These are phyloP conservation scores for Pseudopithomyces chartarum DNA, from an alignment of 2,329 filamentous ascomycete species.

Conservation along the genomic window DNA sequence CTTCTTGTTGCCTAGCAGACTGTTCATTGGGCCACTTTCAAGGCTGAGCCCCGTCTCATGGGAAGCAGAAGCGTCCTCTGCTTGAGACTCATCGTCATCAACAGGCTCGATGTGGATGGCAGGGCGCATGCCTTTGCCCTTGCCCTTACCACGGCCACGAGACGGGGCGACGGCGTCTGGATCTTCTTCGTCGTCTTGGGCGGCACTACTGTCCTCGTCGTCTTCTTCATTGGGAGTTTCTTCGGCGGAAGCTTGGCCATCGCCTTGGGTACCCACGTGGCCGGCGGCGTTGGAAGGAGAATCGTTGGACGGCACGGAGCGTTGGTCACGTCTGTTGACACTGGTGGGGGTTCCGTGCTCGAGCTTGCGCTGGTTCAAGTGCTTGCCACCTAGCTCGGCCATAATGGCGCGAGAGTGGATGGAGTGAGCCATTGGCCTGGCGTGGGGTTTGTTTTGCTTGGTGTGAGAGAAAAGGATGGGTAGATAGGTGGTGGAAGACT, in stretches of 20 bases:
- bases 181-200: constrained; percentile 41
- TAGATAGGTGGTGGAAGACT: background rate
- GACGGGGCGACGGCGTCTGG: constrained; percentile 41
- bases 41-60: constrained; percentile 35
- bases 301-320: constrained; percentile 22
- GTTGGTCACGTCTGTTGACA: constrained; percentile 28
- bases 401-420: constrained; percentile 27
- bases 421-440: constrained; percentile 33
- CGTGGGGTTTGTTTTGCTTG: constrained; percentile 8
- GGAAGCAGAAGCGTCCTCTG: constrained; percentile 34
- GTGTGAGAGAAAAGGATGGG: no score
- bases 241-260: constrained; percentile 33
- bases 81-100: constrained; percentile 35
- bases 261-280: constrained; percentile 28
- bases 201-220: constrained; percentile 40
- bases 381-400: constrained; percentile 36
- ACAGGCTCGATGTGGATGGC: constrained; percentile 42
- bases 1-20: constrained; percentile 41
- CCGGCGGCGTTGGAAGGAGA: constrained; percentile 24
- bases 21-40: constrained; percentile 35
- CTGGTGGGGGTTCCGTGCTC: constrained; percentile 26
- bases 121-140: constrained; percentile 43
- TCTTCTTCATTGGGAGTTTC: constrained; percentile 41
- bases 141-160: constrained; percentile 37
- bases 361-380: constrained; percentile 36